Percentiles rank a stretch among this genome's conserved stretches.
These are phyloP conservation scores for Biscogniauxia sp. DNA, from an alignment of 2,329 filamentous ascomycete species.

Conservation along the genomic window DNA sequence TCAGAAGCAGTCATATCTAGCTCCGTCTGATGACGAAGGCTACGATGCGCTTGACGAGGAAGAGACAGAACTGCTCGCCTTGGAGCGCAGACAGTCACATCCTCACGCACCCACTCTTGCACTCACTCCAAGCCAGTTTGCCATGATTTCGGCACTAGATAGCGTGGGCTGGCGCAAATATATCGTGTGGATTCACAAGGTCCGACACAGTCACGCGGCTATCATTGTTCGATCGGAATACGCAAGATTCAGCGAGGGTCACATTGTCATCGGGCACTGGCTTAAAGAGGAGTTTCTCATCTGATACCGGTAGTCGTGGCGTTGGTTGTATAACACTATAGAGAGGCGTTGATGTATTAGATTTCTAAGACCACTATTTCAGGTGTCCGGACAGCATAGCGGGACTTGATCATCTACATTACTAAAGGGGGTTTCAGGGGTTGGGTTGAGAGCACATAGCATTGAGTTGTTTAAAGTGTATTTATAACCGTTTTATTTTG, in stretches of 20 bases:
- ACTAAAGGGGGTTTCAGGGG: neutral
- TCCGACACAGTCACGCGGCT: constrained; percentile 81
- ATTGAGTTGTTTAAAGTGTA: neutral
- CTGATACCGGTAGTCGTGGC: constrained; percentile 30
- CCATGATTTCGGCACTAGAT: constrained; percentile 78
- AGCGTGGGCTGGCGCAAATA: constrained; percentile 62
- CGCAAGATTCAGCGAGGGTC: constrained; percentile 70
- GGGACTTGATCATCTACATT: neutral
- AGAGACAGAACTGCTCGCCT: constrained; percentile 38
- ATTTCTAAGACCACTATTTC: neutral
- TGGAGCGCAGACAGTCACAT: constrained; percentile 39
- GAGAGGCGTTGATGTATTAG: constrained; percentile 37
- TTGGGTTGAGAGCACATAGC: neutral
- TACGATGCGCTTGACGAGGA: constrained; percentile 33
- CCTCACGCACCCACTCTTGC: constrained; percentile 67
- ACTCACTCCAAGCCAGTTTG: constrained; percentile 75
- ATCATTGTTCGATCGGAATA: constrained; percentile 78
- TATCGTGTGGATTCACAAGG: constrained; percentile 72
- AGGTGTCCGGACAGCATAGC: neutral
- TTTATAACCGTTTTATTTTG: neutral
- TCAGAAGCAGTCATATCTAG: constrained; percentile 70
- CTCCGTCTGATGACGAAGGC: constrained; percentile 50
- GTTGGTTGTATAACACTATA: constrained; percentile 52
- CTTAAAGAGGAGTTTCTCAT: constrained; percentile 69
- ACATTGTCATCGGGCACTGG: constrained; percentile 78